Evolutionary conservation across 768 basidiomycete genomes (phyloP).

Genomic region (Saitozyma podzolica): DNA sequence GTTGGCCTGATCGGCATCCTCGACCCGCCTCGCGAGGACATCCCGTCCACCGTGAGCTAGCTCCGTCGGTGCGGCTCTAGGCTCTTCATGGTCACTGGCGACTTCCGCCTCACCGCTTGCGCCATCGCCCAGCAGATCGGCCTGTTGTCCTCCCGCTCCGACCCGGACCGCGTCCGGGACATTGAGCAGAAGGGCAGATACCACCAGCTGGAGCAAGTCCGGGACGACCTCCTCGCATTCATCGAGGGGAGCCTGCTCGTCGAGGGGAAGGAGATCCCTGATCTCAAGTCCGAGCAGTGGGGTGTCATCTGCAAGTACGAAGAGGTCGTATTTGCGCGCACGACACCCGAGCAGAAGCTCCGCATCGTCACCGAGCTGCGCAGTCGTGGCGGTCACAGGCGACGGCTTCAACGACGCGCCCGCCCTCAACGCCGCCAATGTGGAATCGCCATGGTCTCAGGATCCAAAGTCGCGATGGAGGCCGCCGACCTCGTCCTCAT

Average conservation of each 20-base stretch:
- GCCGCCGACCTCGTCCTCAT: not conserved
- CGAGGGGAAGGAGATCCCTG: not conserved
- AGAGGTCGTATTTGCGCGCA: not conserved
- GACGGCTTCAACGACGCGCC: not conserved
- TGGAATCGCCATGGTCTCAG: not conserved
- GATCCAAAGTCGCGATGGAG: not conserved
- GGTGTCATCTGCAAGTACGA: not conserved
- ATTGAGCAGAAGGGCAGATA: no score
- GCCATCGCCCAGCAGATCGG: not conserved
- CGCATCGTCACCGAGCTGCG: not conserved
- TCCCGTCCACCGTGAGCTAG: not conserved
- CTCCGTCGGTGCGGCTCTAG: not conserved
- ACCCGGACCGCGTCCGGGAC: not conserved
- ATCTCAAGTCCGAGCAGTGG: not conserved
- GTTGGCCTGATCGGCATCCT: not conserved
- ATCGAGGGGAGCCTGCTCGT: not conserved
- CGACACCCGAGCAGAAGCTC: not conserved
- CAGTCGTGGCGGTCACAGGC: not conserved
- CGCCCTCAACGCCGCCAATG: not conserved
- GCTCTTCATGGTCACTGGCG: not conserved
- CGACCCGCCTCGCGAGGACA: not conserved
- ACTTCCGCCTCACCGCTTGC: not conserved
- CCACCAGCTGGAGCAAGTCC: no score
- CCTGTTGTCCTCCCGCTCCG: not conserved
- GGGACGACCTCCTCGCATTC: not conserved